Evolutionary conservation across 331 rosid species (phyloP), one percentile per base, ranked within the genome.

Genomic region (Quercus lobata): DNA sequence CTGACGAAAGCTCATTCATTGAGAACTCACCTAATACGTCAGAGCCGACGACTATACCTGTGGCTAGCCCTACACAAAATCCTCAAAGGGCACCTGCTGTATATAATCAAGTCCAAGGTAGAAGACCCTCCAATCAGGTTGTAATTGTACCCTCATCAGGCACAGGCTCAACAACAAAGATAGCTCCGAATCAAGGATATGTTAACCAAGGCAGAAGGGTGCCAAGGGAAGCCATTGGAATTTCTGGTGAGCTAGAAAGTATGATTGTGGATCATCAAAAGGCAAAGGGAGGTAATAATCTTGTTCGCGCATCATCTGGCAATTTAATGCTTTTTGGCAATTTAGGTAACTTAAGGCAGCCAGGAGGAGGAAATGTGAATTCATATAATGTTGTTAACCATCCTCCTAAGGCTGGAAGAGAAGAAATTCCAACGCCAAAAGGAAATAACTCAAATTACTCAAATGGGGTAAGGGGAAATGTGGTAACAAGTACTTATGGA

Each of bases 301-400:
- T 93, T 22, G 89, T 93, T 25, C 86, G 98, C 10, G 98, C 98
- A 65, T 91, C 97, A 5, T 93, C 98, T 8, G 81, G 96, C 89
- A 93, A 93, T 34, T 90, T 93, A 6, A 93, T 91, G 98, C 84
- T 93, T 58, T 60, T 70, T 21, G 88, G 97, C 21, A 76, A 91
- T 84, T 77, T 93, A 61, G 98, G 98, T 21, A 93, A 93, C 80
- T 72, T 93, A 72, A 83, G 93, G 62, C 92, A 86, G 35, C 81
- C 77, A 3, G 74, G 84, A 18, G 84, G 83, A 15, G 83, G 79
- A 56, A 82, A 73, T 53, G 60, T 57, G 30, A 82, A 75, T 75
- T 53, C 90, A 7, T 37, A 79, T 27, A 72, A 79, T 5, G 82
- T 81, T 25, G 55, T 70, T 35, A 88, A 86, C 83, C 53, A 82